Evolutionary conservation across 225 moss, liverwort and hornwort species (phyloP).

Genomic region (Thuidium tamariscinum): DNA sequence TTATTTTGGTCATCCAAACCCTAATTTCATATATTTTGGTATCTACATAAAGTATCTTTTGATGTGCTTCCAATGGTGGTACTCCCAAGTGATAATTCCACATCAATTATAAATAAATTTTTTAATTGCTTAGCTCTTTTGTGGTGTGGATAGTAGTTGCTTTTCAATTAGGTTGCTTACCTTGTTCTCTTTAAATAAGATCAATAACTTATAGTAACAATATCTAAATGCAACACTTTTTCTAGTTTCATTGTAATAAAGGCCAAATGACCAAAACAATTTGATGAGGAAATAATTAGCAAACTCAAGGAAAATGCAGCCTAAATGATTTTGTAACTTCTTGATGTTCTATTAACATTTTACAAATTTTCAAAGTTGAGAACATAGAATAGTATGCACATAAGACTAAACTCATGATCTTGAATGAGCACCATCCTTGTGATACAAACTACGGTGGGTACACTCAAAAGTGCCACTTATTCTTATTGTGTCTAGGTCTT

Average conservation of each 20-base stretch:
- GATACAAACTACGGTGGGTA: too few species aligned
- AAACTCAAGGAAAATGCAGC: not conserved
- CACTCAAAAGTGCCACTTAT: too few species aligned
- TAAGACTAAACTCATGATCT: not conserved
- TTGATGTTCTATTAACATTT: fast-evolving
- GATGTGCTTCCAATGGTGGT: not conserved
- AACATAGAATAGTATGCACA: too few species aligned
- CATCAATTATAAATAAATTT: not conserved
- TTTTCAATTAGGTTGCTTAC: not conserved
- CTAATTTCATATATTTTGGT: not conserved
- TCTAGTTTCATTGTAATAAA: not conserved
- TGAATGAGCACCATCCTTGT: not conserved
- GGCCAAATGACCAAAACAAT: not conserved
- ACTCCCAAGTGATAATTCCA: not conserved
- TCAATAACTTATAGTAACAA: not conserved
- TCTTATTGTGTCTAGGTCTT: too few species aligned
- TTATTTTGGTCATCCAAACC: not conserved
- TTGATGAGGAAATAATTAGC: not conserved
- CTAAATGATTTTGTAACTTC: not conserved
- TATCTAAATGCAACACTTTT: not conserved
- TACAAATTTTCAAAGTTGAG: not conserved
- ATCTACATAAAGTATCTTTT: not conserved
- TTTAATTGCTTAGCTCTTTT: not conserved
- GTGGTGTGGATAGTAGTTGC: not conserved
- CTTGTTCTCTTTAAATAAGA: fast-evolving